Evolutionary conservation across 768 basidiomycete species (phyloP), one percentile per base, ranked within the genome.

Genomic region (Auricularia sp.): DNA sequence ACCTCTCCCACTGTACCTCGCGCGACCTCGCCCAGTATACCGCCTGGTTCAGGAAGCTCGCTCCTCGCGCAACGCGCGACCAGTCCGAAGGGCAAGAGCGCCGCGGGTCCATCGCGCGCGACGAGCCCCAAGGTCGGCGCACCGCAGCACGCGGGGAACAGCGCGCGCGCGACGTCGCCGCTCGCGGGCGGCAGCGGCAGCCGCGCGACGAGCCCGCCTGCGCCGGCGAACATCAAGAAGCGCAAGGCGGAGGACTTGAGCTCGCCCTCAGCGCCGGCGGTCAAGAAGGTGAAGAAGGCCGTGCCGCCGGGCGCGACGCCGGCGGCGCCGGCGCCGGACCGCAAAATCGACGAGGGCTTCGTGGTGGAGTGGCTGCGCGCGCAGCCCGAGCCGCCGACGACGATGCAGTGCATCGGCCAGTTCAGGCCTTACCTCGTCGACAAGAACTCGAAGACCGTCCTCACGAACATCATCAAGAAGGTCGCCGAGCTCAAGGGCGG

Each of bases 391-490:
- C 83, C 83, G 66, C 84, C 89, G 62, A 85, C 84, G 64, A 92
- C 90, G 39, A 80, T 86, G 66, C 89, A 91, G 69, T 91, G 90
- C 70, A 92, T 92, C 67, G 83, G 85, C 62, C 82, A 90, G 72
- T 93, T 92, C 71, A 86, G 85, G 67, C 85, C 85, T 16, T 92
- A 89, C 69, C 73, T 92, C 63, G 86, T 83, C 36, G 85, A 86
- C 70, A 81, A 80, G 61, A 82, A 80, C 68, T 87, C 85, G 79
- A 91, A 91, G 80, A 71, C 74, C 61, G 84, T 81, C 74, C 91
- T 93, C 71, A 88, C 90, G 21, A 81, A 79, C 11, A 80, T 93
- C 74, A 87, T 93, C 58, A 87, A 88, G 77, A 85, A 91, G 74
- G 85, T 91, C 56, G 91, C 90, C 21, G 79, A 83, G 72, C 73